A percentile compares a stretch with the other conserved stretches of the same genome.
These are phyloP conservation scores for Eimeria acervulina DNA, from an alignment of 169 alveolate species.

Conservation along the genomic window DNA sequence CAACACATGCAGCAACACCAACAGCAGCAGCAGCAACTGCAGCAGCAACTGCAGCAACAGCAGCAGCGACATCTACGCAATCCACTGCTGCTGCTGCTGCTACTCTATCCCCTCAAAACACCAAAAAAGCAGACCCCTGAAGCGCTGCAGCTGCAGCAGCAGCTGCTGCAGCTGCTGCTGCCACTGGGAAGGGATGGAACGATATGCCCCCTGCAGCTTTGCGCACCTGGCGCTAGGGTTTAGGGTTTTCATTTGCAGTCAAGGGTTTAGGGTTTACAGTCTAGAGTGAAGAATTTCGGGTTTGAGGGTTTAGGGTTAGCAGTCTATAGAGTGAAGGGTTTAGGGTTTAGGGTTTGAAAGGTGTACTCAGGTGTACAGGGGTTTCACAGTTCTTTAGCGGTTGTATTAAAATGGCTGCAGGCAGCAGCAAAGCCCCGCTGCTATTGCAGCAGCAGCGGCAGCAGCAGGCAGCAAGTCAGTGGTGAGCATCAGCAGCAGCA, in stretches of 20 bases:
- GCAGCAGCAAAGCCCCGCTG: conserved; percentile 1
- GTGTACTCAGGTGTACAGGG: neutral
- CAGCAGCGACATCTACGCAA: conserved; percentile 15
- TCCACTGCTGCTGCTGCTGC: no score
- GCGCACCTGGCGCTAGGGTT: conserved; percentile 5
- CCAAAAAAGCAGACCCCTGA: neutral
- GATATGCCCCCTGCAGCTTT: neutral
- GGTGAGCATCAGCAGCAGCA: neutral
- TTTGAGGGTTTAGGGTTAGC: conserved; percentile 22
- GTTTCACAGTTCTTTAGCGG: no score
- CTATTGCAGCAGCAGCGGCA: conserved; percentile 11
- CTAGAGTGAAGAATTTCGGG: neutral
- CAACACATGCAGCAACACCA: conserved; percentile 39
- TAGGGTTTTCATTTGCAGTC: neutral
- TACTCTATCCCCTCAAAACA: neutral
- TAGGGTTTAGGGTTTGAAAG: conserved; percentile 28
- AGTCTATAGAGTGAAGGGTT: conserved; percentile 8
- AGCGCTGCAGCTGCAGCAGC: conserved; percentile 12
- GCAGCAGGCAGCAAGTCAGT: neutral
- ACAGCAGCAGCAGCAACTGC: neutral
- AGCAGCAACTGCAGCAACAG: conserved; percentile 37
- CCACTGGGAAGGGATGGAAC: neutral
- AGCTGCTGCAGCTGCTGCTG: conserved; percentile 63
- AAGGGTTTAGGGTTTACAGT: neutral
- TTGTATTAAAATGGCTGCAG: neutral